Base-by-base conservation (phyloP, 2,329 filamentous ascomycete genomes). In the Periconia digitata region DNA sequence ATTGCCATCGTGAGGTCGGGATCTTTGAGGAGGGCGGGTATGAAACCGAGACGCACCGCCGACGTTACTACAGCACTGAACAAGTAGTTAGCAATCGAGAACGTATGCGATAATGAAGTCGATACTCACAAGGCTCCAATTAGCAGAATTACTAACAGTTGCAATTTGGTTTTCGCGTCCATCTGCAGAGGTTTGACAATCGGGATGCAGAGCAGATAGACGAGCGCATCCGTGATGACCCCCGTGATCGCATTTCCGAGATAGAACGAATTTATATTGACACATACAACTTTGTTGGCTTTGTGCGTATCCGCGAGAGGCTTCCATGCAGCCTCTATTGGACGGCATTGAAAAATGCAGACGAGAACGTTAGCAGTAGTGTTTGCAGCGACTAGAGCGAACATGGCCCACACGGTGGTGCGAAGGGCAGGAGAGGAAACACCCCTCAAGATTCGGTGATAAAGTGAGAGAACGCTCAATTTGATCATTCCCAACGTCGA, bases 401-500 rank as follows among this genome's bases (percentile, higher is more conserved):
- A 58, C 1, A 56, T 46, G 21, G 32, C 23, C 55, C 55, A 56
- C n/a, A 56, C 50, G 4, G 56, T 15, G 23, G 37, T 49, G 3
- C 27, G 43, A 3, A 60, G 39, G 8, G 22, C 44, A 17, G 37
- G 44, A 22, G 53, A 51, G 21, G 52, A 53, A 8, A 56, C 50
- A n/a, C 57, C 57, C 41, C 51, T 46, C 3, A 60, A 40, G 37
- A 60, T 58, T 13, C 57, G 49, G 10, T 44, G 53, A 56, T 78
- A 78, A 29, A 78, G 70, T 20, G 70, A 69, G 17, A 79, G 66
- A 2, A 76, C 73, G 1, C 76, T 79, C 22, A 73, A 66, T 56
- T 79, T 79, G 61, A 79, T 66, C 57, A 78, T 77, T 17, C 75
- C 75, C 3, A 78, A 63, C 27, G 64, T 69, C 32, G 75, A 70